Conservation (phyloP, 2,329 filamentous ascomycete species). For the Thielaviopsis punctulata region DNA sequence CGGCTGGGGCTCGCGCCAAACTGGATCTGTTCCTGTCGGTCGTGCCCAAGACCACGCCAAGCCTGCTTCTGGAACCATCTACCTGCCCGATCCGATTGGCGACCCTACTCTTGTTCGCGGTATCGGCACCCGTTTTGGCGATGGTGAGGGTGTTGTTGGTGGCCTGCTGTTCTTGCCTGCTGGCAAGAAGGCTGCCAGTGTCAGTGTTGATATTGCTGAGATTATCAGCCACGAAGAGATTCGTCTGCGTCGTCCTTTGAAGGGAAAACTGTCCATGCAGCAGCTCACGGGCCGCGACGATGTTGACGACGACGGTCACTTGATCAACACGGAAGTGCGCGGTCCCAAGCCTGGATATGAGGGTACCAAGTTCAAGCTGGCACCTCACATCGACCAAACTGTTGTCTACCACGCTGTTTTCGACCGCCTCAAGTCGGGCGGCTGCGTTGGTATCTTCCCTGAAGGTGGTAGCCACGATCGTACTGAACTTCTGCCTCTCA, state of each 20-base stretch:
- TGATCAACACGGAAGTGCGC: constrained; percentile 36
- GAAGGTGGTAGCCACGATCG: constrained; percentile 94
- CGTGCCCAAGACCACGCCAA: constrained; percentile 80
- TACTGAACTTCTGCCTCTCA: constrained; percentile 76
- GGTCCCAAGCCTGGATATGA: constrained; percentile 45
- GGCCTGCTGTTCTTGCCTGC: constrained; percentile 79
- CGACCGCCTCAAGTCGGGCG: constrained; percentile 59
- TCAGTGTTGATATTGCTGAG: constrained; percentile 69
- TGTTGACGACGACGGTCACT: constrained; percentile 47
- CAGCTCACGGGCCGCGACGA: constrained; percentile 73
- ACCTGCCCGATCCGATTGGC: constrained; percentile 72
- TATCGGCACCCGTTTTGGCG: constrained; percentile 67
- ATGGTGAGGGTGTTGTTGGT: constrained; percentile 50
- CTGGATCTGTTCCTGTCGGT: constrained; percentile 83
- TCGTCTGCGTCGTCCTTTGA: constrained; percentile 74
- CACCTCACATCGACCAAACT: constrained; percentile 86
- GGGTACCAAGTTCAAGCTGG: constrained; percentile 71
- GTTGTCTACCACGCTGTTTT: constrained; percentile 91
- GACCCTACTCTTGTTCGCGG: constrained; percentile 69
- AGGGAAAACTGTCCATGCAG: constrained; percentile 52
- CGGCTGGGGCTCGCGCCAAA: constrained; percentile 66
- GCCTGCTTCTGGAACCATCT: constrained; percentile 61
- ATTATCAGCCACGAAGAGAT: constrained; percentile 68
- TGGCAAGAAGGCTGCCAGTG: constrained; percentile 56
- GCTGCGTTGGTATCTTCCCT: constrained; percentile 91